Conservation (phyloP, 2,329 filamentous ascomycete genomes). For the Colletotrichum karsti region DNA sequence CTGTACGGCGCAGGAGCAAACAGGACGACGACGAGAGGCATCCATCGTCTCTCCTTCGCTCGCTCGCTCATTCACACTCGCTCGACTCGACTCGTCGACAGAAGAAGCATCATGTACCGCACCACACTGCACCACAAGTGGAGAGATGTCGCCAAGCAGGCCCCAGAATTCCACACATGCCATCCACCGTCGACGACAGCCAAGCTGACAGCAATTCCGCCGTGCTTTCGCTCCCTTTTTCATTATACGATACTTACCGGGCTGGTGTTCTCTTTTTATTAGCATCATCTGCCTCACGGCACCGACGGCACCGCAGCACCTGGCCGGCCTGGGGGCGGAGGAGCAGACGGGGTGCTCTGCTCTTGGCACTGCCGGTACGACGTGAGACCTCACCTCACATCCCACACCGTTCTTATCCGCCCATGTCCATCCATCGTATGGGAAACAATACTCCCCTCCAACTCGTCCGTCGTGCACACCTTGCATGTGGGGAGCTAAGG, state of each 20-base stretch:
- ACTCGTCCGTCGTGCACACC: slow-evolving; percentile 15
- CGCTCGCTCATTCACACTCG: background rate
- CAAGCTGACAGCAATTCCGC: slow-evolving; percentile 8
- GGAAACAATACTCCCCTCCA: slow-evolving; percentile 15
- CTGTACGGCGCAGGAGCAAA: background rate
- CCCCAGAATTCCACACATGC: slow-evolving; percentile 9
- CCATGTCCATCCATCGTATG: slow-evolving; percentile 14
- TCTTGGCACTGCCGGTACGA: slow-evolving; percentile 20
- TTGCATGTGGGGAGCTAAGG: slow-evolving; percentile 28
- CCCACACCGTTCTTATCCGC: slow-evolving; percentile 24
- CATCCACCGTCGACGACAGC: slow-evolving; percentile 14
- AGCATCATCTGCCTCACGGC: slow-evolving; percentile 8
- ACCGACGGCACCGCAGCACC: slow-evolving; percentile 5
- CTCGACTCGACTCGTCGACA: background rate
- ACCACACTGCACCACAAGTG: background rate
- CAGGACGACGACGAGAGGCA: slow-evolving; percentile 3
- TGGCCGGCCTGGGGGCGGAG: background rate
- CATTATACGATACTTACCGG: background rate
- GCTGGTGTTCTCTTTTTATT: background rate
- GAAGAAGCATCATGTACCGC: background rate
- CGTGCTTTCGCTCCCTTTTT: background rate
- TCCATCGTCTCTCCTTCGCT: background rate
- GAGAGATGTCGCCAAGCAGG: slow-evolving; percentile 8
- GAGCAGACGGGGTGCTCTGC: background rate
- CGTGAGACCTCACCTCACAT: slow-evolving; percentile 28